Evolutionary conservation across 2,329 filamentous ascomycete genomes (phyloP).

Genomic region (Furcasterigmium sp.): DNA sequence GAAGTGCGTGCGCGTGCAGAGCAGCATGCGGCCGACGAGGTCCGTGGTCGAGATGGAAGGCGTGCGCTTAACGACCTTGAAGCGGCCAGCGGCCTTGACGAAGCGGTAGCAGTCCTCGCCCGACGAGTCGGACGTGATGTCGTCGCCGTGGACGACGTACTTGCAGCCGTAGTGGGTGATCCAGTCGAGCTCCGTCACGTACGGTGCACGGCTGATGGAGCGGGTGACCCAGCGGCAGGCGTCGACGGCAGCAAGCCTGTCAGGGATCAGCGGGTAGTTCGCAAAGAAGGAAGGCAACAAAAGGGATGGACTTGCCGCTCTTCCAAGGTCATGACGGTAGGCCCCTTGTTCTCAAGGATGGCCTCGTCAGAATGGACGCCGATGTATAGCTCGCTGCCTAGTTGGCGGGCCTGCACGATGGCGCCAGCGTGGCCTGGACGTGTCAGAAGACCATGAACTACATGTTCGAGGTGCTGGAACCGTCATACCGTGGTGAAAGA

Average conservation of each 20-base stretch:
- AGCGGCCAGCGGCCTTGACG: slow-evolving; percentile 87
- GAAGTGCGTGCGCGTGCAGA: slow-evolving; percentile 93
- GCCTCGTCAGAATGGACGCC: slow-evolving; percentile 94
- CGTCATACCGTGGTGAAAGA: slow-evolving; percentile 82
- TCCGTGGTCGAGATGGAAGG: slow-evolving; percentile 97
- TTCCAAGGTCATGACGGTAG: slow-evolving; percentile 89
- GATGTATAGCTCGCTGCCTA: slow-evolving; percentile 83
- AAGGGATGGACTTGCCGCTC: slow-evolving; percentile 58
- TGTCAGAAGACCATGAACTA: neutral
- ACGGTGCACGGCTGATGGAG: slow-evolving; percentile 80
- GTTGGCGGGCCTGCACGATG: slow-evolving; percentile 89
- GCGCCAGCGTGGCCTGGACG: slow-evolving; percentile 82
- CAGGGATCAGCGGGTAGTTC: slow-evolving; percentile 5
- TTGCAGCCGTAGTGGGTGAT: slow-evolving; percentile 93
- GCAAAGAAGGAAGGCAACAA: slow-evolving; percentile 3
- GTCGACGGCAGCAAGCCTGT: slow-evolving; percentile 78
- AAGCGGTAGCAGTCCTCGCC: slow-evolving; percentile 97
- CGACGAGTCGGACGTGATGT: slow-evolving; percentile 90
- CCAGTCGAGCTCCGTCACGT: slow-evolving; percentile 91
- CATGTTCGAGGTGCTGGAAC: neutral
- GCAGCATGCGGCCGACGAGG: slow-evolving; percentile 93
- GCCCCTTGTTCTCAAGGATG: slow-evolving; percentile 94
- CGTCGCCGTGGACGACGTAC: slow-evolving; percentile 94
- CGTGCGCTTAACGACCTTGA: slow-evolving; percentile 95
- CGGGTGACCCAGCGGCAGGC: slow-evolving; percentile 92